Percentiles rank a stretch among this genome's conserved stretches.
phyloP scores from a whole-genome alignment of 1,284 basidiomycete genomes.

The Cerrena zonata region DNA sequence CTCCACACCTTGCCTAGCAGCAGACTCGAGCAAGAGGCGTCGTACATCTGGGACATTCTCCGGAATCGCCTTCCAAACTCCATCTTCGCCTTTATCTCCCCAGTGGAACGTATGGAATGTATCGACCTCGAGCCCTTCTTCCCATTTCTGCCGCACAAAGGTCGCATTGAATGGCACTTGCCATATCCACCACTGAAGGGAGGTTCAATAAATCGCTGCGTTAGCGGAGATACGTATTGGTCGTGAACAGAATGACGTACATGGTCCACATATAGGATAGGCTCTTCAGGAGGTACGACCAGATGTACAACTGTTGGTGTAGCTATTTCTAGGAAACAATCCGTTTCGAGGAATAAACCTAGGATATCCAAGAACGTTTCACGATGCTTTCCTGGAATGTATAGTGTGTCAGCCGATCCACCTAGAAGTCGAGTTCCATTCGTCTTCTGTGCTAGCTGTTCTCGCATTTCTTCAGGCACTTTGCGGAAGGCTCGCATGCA shows the following conservation, averaged over 20 bases:
- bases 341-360: constrained; percentile 40
- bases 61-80: constrained; percentile 33
- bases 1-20: constrained; percentile 26
- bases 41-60: constrained; percentile 34
- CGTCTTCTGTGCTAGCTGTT: constrained; percentile 31
- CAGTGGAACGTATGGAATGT: constrained; percentile 49
- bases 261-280: constrained; percentile 44
- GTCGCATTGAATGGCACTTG: constrained; percentile 39
- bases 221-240: neutral
- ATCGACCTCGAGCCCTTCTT: constrained; percentile 40
- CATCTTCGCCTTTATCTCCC: constrained; percentile 33
- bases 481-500: constrained; percentile 38
- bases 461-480: constrained; percentile 31
- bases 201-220: neutral
- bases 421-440: constrained; percentile 36
- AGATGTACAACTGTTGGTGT: constrained; percentile 41
- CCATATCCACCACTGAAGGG: constrained; percentile 43
- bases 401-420: constrained; percentile 46
- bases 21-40: constrained; percentile 33
- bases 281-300: constrained; percentile 32
- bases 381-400: constrained; percentile 39
- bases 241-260: constrained; percentile 22
- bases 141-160: constrained; percentile 44
- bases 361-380: constrained; percentile 36
- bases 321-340: constrained; percentile 47